Evolutionary conservation across 2,329 filamentous ascomycete genomes (phyloP), one percentile per base, ranked within the genome.

Genomic region (Raffaelea deltoideospora): DNA sequence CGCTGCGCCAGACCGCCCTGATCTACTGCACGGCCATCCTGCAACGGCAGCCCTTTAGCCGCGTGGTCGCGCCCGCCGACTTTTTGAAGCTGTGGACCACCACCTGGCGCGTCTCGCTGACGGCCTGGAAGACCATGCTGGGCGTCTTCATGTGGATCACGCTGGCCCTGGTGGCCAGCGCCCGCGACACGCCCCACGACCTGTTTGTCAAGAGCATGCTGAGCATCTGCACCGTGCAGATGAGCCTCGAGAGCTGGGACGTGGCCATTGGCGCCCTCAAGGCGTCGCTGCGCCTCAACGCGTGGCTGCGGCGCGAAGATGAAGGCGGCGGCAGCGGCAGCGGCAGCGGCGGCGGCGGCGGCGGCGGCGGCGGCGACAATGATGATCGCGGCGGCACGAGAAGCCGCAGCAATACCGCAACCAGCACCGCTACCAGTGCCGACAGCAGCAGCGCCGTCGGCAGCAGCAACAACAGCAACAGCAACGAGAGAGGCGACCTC

Each of bases 71-170:
- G 3, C 41, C 53, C 4, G 41, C 46, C 9, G 61, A 66, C 31
- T 60, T 66, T 39, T 38, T 53, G 10, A 46, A 48, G 31, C 55
- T 70, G 5, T 72, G 66, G 66, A 52, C 51, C 13, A 56, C 57
- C 3, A 53, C 60, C 10, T 69, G 66, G 65, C 53, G 57, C 15
- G 58, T 65, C 5, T 57, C 61, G 2, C 50, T 68, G 24, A 49
- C 58, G 3, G 55, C 53, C 5, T 68, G 65, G 65, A 61, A 62
- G 40, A 48, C 53, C 3, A 53, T 64, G 19, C 51, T 66, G 13
- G 66, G 66, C 23, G 57, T 72, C 13, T 64, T 65, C 37, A 51
- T 58, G 34, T 70, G 65, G 66, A 50, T 65, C 19, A 51, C 63
- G 42, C 42, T 67, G 33, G 54, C 58, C 9, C 49, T 67, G 10